Base-by-base conservation (phyloP, 352 stramenopile species). In the Pythium guiyangense region DNA sequence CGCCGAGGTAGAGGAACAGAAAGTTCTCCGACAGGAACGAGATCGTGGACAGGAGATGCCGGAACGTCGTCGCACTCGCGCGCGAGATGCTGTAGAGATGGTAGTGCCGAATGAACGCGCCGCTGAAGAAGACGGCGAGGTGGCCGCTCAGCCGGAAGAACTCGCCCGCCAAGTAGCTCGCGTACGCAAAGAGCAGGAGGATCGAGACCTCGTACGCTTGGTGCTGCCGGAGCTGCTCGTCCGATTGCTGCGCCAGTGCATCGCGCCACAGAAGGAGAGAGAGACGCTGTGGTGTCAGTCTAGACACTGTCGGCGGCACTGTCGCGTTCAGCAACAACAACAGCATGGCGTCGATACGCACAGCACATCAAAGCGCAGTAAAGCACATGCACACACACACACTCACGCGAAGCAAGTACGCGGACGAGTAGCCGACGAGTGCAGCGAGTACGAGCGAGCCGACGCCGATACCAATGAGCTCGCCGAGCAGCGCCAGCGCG, bases 81-180 rank as follows among this genome's bases (percentile, higher is more conserved):
- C 77, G 69, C 10, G 75, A 85, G 48, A 90, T 80, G 52, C 72
- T 90, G 63, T 86, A 76, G 63, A 86, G 71, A 67, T 90, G 79
- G 54, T 90, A 90, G 53, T 90, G 79, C 4, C 75, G 67, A 35
- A 90, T 88, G 35, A 89, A 84, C 1, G 84, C 78, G 12, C 80
- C 91, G 40, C 84, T 95, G 63, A 98, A 97, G 49, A 98, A 90
- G 22, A 98, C 94, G 0, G 83, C 81, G 18, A 98, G 71, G 20
- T 98, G 93, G 27, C 94, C 92, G 50, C 82, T 94, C 14, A 95
- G 63, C 0, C 85, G 54, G 31, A 74, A 75, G 22, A 86, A 52
- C 46, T 94, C 80, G 25, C 70, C 79, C 0, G 79, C 70, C 47
- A 96, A 60, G 55, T 91, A 92, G 48, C 77, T 88, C 26, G 74